phyloP scores from a whole-genome alignment of 257 asterid genomes.

The Anisodus acutangulus region DNA sequence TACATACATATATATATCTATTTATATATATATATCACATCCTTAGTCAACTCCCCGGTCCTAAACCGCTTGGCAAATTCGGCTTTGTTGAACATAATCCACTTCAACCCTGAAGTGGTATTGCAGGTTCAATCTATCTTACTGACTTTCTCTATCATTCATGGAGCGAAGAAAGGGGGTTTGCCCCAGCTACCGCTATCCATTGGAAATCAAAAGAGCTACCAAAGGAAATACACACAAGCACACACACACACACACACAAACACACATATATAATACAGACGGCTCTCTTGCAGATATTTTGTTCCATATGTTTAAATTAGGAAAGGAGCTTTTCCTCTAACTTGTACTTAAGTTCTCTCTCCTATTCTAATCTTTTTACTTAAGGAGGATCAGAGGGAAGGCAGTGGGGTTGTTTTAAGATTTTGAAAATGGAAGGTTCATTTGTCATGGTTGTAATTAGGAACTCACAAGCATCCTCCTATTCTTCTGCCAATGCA shows the following conservation, averaged over 20 bases:
- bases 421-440: neutral
- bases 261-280: neutral
- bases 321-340: slow-evolving; percentile 17
- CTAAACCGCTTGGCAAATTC: neutral
- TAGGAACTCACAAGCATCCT: slow-evolving; percentile 85
- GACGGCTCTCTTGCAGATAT: neutral
- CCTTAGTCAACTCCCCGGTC: neutral
- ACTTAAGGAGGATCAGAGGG: neutral
- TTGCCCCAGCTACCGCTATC: neutral
- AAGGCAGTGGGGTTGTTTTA: neutral
- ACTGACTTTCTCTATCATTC: neutral
- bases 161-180: neutral
- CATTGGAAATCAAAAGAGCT: neutral
- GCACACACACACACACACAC: too few relatives aligned
- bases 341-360: slow-evolving; percentile 24
- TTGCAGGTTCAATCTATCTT: neutral
- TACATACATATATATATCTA: too few relatives aligned
- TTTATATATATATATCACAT: neutral
- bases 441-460: neutral
- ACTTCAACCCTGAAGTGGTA: neutral
- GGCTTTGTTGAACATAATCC: neutral
- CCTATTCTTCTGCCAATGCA: slow-evolving; percentile 92
- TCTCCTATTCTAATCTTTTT: slow-evolving; percentile 24
- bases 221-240: neutral
- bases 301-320: neutral